Base-by-base conservation (phyloP, 495 filamentous ascomycete species). In the Penicillium antarcticum region DNA sequence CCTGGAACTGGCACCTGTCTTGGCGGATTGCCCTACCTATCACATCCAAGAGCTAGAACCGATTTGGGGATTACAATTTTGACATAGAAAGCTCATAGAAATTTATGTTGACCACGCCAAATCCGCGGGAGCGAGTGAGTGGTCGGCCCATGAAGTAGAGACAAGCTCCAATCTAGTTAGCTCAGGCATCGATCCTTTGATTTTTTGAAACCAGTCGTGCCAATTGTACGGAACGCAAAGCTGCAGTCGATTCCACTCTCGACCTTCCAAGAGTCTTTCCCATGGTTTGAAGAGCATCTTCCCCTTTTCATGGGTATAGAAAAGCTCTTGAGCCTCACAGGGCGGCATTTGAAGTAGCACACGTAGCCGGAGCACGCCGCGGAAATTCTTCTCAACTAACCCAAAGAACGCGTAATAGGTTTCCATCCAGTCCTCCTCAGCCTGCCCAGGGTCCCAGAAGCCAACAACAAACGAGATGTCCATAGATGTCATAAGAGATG, bases 401-500 rank as follows among this genome's bases (percentile, higher is more conserved):
- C 24, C 39, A 32, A 51, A 55, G n/a, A 50, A 29, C 12, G 52
- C 52, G 5, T 32, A 41, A 14, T 50, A 51, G 17, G 50, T 31
- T 23, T 13, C 14, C 29, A 31, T 48, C 40, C 40, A 55, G 17
- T 31, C 40, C 32, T 45, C 23, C 14, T 19, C 33, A 40, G 37
- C 13, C 13, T 14, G 21, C n/a, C 24, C 21, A 4, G 21, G 24
- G 6, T 1, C 5, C 24, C n/a, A 16, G n/a, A 43, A 31, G 5
- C n/a, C 13, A 17, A 29, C 23, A 23, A 16, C 5, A 43, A 49
- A 24, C 10, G 19, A 48, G 39, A 58, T 48, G 21, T 57, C 53
- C 36, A 60, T 49, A 7, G 48, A 39, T 21, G 34, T 45, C 2
- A 60, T 56, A 11, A 45, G 45, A n/a, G 5, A 34, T 14, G 31